Conservation (phyloP, 306 rosid genomes). For the Gastrolobium bilobum region DNA sequence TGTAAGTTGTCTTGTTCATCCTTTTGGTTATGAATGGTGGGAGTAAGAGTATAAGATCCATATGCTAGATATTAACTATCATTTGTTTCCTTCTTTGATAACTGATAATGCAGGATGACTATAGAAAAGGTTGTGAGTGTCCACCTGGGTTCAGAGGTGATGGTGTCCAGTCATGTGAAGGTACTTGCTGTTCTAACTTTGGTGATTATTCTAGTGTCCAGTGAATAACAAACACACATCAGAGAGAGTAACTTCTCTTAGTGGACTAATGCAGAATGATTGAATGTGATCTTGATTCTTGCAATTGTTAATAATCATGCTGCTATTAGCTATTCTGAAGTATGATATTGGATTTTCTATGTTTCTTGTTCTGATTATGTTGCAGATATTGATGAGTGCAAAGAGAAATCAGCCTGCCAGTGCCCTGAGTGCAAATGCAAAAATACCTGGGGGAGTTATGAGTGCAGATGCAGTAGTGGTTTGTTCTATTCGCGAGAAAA, state of each 20-base stretch:
- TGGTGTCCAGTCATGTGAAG: slow-evolving; percentile 80
- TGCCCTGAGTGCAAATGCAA: slow-evolving; percentile 88
- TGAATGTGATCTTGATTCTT: background rate
- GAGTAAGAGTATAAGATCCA: background rate
- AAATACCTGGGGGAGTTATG: slow-evolving; percentile 90
- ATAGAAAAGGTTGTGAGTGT: slow-evolving; percentile 79
- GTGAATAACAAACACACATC: background rate
- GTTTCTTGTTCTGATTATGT: slow-evolving; percentile 39
- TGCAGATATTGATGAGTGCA: slow-evolving; percentile 90
- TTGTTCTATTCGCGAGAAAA: slow-evolving; percentile 79
- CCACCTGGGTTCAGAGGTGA: slow-evolving; percentile 93
- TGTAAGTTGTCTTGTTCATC: slow-evolving; percentile 60
- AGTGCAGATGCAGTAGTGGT: slow-evolving; percentile 78
- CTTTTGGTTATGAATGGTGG: background rate
- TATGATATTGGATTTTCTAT: slow-evolving; percentile 11
- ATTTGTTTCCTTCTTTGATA: slow-evolving; percentile 1
- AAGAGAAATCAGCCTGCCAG: slow-evolving; percentile 79
- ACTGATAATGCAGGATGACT: slow-evolving; percentile 69
- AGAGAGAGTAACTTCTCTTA: slow-evolving; percentile 7
- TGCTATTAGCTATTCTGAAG: slow-evolving; percentile 7
- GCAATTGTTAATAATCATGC: background rate
- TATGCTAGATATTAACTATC: slow-evolving; percentile 18
- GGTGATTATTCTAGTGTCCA: background rate
- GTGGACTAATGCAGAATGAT: background rate
- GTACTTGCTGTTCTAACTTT: slow-evolving; percentile 56